Conservation (phyloP, 805 yeast genomes). For the Candida maltosa region DNA sequence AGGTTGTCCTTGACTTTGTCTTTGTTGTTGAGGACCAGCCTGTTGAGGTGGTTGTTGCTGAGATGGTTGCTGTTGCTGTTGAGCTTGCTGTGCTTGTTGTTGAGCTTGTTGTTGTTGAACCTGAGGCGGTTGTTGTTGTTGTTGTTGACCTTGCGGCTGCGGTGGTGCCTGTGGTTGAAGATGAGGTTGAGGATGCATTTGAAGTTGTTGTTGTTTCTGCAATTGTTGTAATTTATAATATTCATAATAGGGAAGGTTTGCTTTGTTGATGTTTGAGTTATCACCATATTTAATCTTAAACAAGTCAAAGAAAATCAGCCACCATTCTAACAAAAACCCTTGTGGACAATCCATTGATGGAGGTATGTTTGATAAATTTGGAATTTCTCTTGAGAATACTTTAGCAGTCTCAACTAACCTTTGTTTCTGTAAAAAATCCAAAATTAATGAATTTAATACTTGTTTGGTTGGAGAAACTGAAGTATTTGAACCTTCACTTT, state of each 20-base stretch:
- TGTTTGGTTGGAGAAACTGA: constrained; percentile 53
- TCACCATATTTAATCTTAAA: constrained; percentile 68
- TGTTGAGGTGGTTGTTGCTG: constrained; percentile 2
- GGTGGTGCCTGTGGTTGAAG: constrained; percentile 5
- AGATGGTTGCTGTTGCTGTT: constrained; percentile 3
- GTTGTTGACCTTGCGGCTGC: neutral
- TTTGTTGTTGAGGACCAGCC: constrained; percentile 13
- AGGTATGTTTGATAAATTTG: constrained; percentile 46
- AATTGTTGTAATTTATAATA: constrained; percentile 63
- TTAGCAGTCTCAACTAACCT: constrained; percentile 70
- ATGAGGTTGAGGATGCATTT: constrained; percentile 9
- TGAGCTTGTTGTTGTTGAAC: constrained; percentile 8
- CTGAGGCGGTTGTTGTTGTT: constrained; percentile 1
- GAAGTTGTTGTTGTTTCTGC: constrained; percentile 21
- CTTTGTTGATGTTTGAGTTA: neutral
- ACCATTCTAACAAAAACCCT: constrained; percentile 90
- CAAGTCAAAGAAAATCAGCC: constrained; percentile 95
- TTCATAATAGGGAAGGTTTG: constrained; percentile 46
- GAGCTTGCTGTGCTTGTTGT: constrained; percentile 6
- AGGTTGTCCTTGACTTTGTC: constrained; percentile 16
- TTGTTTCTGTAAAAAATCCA: constrained; percentile 78
- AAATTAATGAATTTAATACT: constrained; percentile 75
- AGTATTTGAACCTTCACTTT: no score
- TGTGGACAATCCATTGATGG: constrained; percentile 78
- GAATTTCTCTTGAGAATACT: constrained; percentile 71